Evolutionary conservation across 257 asterid species (phyloP).

Genomic region (Nemophila menziesii): DNA sequence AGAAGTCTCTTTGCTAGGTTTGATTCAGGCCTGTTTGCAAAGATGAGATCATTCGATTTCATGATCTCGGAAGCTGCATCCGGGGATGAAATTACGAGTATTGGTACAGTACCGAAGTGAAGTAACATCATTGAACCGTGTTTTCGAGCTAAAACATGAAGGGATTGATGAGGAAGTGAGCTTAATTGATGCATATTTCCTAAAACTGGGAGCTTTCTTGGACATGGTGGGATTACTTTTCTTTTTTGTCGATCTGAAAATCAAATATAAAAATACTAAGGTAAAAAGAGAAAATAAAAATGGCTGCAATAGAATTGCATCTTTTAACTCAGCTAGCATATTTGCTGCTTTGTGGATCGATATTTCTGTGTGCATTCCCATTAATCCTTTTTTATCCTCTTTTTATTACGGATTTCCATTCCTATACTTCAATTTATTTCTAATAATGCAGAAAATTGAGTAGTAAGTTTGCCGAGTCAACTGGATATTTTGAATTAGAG

Average conservation of each 20-base stretch:
- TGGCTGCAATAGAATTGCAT: slow-evolving; percentile 4
- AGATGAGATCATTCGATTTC: slow-evolving; percentile 5
- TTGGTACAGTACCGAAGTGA: not conserved
- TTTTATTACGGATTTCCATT: too few species aligned
- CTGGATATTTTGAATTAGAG: too few species aligned
- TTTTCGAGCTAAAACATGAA: not conserved
- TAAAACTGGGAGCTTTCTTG: not conserved
- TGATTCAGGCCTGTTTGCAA: not conserved
- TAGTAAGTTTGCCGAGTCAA: too few species aligned
- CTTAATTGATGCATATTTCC: slow-evolving; percentile 1
- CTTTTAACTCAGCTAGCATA: too few species aligned
- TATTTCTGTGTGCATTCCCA: too few species aligned
- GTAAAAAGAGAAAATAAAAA: not conserved
- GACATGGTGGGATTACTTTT: not conserved
- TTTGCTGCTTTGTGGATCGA: too few species aligned
- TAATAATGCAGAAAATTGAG: too few species aligned
- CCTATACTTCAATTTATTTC: too few species aligned
- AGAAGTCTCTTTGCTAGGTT: slow-evolving; percentile 2
- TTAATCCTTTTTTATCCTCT: too few species aligned
- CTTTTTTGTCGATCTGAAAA: not conserved
- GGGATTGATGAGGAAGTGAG: not conserved
- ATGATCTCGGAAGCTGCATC: slow-evolving; percentile 1
- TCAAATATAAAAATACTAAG: not conserved
- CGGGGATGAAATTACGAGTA: not conserved
- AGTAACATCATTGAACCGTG: not conserved